Evolutionary conservation across 257 asterid species (phyloP).

Genomic region (Apocynum venetum): DNA sequence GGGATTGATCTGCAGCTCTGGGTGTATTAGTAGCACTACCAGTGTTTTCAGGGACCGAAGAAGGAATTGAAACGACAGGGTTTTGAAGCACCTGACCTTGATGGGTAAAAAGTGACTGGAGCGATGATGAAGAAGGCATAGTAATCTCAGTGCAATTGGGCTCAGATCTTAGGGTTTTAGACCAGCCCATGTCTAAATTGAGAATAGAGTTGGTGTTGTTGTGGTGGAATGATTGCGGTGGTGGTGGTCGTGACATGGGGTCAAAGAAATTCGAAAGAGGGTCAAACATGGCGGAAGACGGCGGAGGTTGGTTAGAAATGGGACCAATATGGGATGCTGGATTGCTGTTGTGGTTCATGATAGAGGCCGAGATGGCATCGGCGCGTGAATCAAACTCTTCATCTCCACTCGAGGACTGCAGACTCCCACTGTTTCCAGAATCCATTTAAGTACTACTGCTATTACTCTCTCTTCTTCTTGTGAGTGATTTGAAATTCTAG

Average conservation of each 20-base stretch:
- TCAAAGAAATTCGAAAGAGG: slow-evolving; percentile 42
- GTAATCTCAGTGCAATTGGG: slow-evolving; percentile 21
- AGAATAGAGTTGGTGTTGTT: slow-evolving; percentile 14
- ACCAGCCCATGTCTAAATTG: slow-evolving; percentile 37
- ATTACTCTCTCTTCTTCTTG: neutral
- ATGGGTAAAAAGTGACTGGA: slow-evolving; percentile 13
- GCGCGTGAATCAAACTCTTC: slow-evolving; percentile 73
- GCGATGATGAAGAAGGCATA: slow-evolving; percentile 13
- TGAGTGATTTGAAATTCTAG: slow-evolving; percentile 16
- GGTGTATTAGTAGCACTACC: slow-evolving; percentile 6
- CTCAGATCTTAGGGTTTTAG: slow-evolving; percentile 37
- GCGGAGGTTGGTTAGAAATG: slow-evolving; percentile 19
- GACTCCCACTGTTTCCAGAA: slow-evolving; percentile 65
- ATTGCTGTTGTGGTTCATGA: slow-evolving; percentile 15
- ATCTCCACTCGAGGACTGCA: slow-evolving; percentile 70
- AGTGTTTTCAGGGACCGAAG: slow-evolving; percentile 1
- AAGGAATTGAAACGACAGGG: neutral
- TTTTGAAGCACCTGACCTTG: neutral
- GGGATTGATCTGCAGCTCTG: slow-evolving; percentile 13
- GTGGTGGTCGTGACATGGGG: slow-evolving; percentile 14
- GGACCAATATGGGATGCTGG: slow-evolving; percentile 19
- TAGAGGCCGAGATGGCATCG: slow-evolving; percentile 27
- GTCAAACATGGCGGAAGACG: slow-evolving; percentile 35
- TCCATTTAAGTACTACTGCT: slow-evolving; percentile 31
- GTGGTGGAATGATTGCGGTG: slow-evolving; percentile 15